Evolutionary conservation across 495 filamentous ascomycete species (phyloP).

Genomic region (Alectoria sarmentosa): DNA sequence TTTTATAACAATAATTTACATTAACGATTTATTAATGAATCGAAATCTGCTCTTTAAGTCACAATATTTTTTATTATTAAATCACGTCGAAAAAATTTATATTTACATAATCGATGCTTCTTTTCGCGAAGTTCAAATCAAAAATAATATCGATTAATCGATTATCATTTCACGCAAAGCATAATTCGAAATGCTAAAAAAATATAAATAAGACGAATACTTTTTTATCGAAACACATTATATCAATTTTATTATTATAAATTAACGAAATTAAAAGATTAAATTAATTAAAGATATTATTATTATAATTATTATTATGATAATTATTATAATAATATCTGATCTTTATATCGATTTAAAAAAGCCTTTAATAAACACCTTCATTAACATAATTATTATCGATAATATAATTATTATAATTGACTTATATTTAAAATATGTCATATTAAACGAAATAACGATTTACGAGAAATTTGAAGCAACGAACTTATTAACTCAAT

Average conservation of each 20-base stretch:
- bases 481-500: neutral
- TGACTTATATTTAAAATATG: neutral
- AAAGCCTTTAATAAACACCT: slow-evolving; percentile 5
- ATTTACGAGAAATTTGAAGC: too few relatives aligned
- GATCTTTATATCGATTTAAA: neutral
- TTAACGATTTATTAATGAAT: neutral
- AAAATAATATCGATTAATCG: neutral
- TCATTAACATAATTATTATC: too few relatives aligned
- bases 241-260: too few relatives aligned
- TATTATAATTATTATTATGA: neutral
- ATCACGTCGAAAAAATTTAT: neutral
- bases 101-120: neutral
- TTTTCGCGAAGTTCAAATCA: neutral
- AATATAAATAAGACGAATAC: neutral
- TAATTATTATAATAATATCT: neutral
- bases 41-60: neutral
- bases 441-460: neutral
- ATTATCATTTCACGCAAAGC: too few relatives aligned
- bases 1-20: too few relatives aligned
- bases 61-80: neutral
- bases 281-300: neutral
- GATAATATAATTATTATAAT: neutral
- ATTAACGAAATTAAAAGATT: too few relatives aligned
- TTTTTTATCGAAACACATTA: too few relatives aligned
- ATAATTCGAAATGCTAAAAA: neutral